Evolutionary conservation across 1,284 basidiomycete genomes (phyloP), one percentile per base, ranked within the genome.

Genomic region (Naganishia sp.): DNA sequence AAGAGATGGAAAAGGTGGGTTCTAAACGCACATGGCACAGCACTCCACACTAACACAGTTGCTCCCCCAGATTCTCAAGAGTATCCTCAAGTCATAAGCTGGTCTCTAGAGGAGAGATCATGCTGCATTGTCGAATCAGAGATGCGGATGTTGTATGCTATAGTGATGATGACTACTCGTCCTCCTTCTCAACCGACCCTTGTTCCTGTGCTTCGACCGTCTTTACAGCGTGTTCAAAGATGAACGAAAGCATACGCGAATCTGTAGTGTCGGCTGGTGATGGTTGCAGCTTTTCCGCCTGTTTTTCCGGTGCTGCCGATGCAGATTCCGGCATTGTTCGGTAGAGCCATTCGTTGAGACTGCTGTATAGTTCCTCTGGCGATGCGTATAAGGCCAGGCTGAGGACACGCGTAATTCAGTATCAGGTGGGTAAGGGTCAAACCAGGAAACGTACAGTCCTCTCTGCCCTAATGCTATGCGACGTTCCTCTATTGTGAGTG

Each of bases 1-100:
- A 94, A 76, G 86, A 86, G 74, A 94, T 94, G 92, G 92, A 94
- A 76, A 85, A 89, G 82, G 90, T 90, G 47, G 57, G 75, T 60
- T 11, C 31, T 55, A 4, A 2, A 28, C 28, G 28, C 28, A 28
- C 28, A 28, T 28, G 28, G 28, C 35, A 10, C 35, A 39, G 35
- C 9, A 31, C 2, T 55, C 23, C 45, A 1, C 2, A 46, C 50
- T 52, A 28, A 35, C 31, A 15, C 11, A 31, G 31, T 6, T 15
- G 35, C 23, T 39, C 13, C 17, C 4, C 32, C 35, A 61, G 58
- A 61, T 61, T n/a, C 49, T 61, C 28, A 61, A 61, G 46, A 61
- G 58, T 32, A 61, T 61, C 31, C 45, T 61, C 1, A 61, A 61
- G 23, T 61, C 58, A 50, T 61, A 51, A 39, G 7, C 13, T 13